Evolutionary conservation across 306 rosid genomes (phyloP), one percentile per base, ranked within the genome.

Genomic region (Herpetospermum pedunculosum): DNA sequence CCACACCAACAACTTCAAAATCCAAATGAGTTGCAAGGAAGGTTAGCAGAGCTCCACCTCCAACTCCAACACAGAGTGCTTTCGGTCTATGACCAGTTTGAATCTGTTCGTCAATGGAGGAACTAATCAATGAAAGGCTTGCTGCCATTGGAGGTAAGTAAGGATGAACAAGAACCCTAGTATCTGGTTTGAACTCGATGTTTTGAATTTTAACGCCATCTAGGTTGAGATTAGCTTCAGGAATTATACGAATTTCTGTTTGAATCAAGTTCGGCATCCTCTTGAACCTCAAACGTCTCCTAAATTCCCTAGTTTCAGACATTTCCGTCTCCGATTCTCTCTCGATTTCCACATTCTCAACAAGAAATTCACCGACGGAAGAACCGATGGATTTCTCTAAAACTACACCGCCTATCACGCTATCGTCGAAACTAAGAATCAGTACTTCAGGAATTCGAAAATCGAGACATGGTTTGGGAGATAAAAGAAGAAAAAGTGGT

Each of bases 11-110:
- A 16, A 93, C 96, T 83, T 81, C 86, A 75, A 93, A 93, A 54
- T 77, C 84, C 85, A 93, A 78, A 52, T 83, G 86, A 64, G 74
- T 72, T 77, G 70, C 82, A 49, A 89, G 80, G 79, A 93, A 93
- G 21, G 86, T 35, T 8, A 81, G 79, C 83, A 93, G 78, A 73
- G 98, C 96, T 64, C 96, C 96, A 48, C 98, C 97, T 14, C 97
- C 98, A 78, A 93, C 89, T 58, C 98, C 98, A 44, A 90, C 77
- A 83, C 98, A 93, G 71, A 93, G 83, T 72, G 89, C 93, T 74
- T 83, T 86, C 0, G 96, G 90, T 65, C 73, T 83, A 58, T 67
- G 43, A 74, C 96, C 92, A 59, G 49, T 76, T 57, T 18, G 85
- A 77, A 87, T 75, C 59, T 18, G 75, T 40, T 67, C 75, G 37